Evolutionary conservation across 2,329 filamentous ascomycete species (phyloP).

Genomic region (Aureobasidium zeae): DNA sequence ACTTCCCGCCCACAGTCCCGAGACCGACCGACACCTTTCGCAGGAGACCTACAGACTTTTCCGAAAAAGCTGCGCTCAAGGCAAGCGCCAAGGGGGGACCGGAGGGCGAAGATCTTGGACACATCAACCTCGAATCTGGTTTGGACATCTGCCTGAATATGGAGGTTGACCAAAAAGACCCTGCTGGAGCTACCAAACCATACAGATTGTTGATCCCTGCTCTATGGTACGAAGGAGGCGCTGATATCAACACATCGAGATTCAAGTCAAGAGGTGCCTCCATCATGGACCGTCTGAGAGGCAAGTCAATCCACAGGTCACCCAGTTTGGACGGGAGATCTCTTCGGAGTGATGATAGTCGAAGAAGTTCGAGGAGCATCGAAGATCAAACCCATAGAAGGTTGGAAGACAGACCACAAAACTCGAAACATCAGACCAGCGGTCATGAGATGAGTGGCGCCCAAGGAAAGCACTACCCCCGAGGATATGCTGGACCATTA

Average conservation of each 20-base stretch:
- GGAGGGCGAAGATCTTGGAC: slow-evolving; percentile 44
- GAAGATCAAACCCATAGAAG: neutral
- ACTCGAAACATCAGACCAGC: slow-evolving; percentile 3
- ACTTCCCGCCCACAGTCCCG: slow-evolving; percentile 15
- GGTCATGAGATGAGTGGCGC: neutral
- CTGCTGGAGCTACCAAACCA: slow-evolving; percentile 75
- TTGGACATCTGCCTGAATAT: slow-evolving; percentile 83
- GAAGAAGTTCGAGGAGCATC: neutral
- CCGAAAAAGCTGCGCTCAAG: slow-evolving; percentile 32
- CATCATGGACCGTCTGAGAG: slow-evolving; percentile 19
- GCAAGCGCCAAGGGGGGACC: slow-evolving; percentile 42
- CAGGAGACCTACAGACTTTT: slow-evolving; percentile 36
- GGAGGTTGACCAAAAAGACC: slow-evolving; percentile 77
- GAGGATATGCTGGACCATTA: neutral
- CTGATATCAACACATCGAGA: slow-evolving; percentile 23
- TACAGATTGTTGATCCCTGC: slow-evolving; percentile 81
- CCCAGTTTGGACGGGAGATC: neutral
- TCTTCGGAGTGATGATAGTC: neutral
- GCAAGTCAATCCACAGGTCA: slow-evolving; percentile 2
- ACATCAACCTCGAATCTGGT: slow-evolving; percentile 69
- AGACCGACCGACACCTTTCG: slow-evolving; percentile 33
- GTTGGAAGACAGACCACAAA: slow-evolving; percentile 1
- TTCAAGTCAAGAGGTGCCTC: slow-evolving; percentile 17
- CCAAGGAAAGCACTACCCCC: neutral
- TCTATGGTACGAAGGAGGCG: slow-evolving; percentile 42